Evolutionary conservation across 805 yeast species (phyloP).

Genomic region (Pichia thaimueangensis): DNA sequence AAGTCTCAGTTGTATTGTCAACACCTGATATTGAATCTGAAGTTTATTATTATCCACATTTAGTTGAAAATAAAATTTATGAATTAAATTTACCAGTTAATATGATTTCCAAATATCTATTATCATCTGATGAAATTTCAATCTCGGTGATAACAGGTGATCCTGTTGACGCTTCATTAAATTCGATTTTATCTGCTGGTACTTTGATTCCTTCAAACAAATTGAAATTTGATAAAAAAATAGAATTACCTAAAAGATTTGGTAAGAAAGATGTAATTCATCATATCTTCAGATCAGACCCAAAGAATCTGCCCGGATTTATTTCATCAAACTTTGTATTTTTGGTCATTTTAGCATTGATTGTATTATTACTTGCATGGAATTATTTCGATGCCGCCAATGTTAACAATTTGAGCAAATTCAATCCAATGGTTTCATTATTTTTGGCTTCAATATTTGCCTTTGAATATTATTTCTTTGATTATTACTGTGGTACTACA

Average conservation of each 20-base stretch:
- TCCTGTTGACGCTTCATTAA: constrained; percentile 11
- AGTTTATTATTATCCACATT: constrained; percentile 21
- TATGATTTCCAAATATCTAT: constrained; percentile 22
- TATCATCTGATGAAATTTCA: constrained; percentile 15
- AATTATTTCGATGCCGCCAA: constrained; percentile 30
- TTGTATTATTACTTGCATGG: constrained; percentile 41
- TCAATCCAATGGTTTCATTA: constrained; percentile 22
- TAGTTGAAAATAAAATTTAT: constrained; percentile 9
- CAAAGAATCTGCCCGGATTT: constrained; percentile 43
- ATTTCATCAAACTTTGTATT: constrained; percentile 48
- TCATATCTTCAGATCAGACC: constrained; percentile 54
- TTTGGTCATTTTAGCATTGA: constrained; percentile 36
- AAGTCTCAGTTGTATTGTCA: constrained; percentile 23
- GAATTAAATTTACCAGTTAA: constrained; percentile 14
- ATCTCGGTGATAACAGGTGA: constrained; percentile 28
- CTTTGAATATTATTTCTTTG: constrained; percentile 47
- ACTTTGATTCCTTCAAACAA: constrained; percentile 16
- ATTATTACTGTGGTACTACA: constrained; percentile 52
- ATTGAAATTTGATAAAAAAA: constrained; percentile 8
- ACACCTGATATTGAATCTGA: constrained; percentile 11
- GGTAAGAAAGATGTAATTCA: constrained; percentile 54
- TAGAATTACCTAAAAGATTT: constrained; percentile 30
- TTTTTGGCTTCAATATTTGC: constrained; percentile 44
- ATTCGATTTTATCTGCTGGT: constrained; percentile 16
- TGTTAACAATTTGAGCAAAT: constrained; percentile 30